Conservation (phyloP, 371 early-diverging fungal genomes). For the Apophysomyces elegans region DNA sequence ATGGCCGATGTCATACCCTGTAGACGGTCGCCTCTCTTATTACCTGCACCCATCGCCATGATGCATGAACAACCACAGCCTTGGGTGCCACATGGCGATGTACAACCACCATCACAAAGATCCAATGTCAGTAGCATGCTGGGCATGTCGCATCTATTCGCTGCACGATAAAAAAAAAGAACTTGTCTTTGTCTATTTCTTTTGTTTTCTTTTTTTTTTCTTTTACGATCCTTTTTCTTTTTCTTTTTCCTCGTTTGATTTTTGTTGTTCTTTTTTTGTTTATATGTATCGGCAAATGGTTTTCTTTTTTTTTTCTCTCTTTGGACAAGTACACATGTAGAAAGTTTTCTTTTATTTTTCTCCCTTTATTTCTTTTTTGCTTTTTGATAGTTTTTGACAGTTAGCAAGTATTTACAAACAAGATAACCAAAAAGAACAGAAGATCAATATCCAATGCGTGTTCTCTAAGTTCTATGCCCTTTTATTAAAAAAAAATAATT, state of each 20-base stretch:
- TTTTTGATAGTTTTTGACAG: background rate
- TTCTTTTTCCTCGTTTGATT: background rate
- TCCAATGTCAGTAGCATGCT: constrained; percentile 1
- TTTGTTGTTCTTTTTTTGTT: too few relatives aligned
- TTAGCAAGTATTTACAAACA: background rate
- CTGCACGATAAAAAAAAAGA: background rate
- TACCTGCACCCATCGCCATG: background rate
- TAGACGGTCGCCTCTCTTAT: constrained; percentile 6
- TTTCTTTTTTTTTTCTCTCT: too few relatives aligned
- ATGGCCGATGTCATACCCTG: constrained; percentile 15
- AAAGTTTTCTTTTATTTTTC: background rate
- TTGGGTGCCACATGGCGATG: constrained; percentile 3
- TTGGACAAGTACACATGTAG: background rate
- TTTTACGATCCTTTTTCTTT: background rate
- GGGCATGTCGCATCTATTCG: constrained; percentile 6
- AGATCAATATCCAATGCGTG: background rate
- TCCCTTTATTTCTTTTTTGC: background rate
- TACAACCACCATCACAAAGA: background rate
- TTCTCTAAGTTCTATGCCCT: too few relatives aligned
- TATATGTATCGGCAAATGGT: too few relatives aligned
- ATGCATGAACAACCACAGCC: constrained; percentile 6
- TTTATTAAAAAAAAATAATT: too few relatives aligned
- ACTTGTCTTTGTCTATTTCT: background rate
- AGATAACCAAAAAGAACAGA: background rate
- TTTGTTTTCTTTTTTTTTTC: background rate